Evolutionary conservation across 768 basidiomycete species (phyloP).

Genomic region (Leucogyrophana mollusca): DNA sequence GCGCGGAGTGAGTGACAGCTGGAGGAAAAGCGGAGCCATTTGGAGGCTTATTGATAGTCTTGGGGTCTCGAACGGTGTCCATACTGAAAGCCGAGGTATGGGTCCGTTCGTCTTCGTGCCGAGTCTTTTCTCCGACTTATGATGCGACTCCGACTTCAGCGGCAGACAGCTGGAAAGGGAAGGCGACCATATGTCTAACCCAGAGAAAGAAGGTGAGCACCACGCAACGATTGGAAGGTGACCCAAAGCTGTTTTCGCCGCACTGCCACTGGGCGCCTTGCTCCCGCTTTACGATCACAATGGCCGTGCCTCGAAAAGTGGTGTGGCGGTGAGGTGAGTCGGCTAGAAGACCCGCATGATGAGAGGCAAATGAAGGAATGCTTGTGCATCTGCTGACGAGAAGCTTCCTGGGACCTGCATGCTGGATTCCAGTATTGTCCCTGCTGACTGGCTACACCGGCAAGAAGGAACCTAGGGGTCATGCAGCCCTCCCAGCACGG

Average conservation of each 20-base stretch:
- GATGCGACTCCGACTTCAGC: conserved; percentile 15
- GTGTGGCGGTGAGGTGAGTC: neutral
- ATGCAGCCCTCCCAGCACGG: too few species aligned
- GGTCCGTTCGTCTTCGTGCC: neutral
- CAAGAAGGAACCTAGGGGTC: too few species aligned
- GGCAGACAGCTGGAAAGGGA: conserved; percentile 9
- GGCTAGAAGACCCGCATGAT: too few species aligned
- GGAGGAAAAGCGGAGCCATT: conserved; percentile 12
- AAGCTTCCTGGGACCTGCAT: too few species aligned
- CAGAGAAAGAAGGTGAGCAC: conserved; percentile 1
- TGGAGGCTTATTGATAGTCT: conserved; percentile 21
- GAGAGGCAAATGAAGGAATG: too few species aligned
- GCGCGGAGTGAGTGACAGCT: conserved; percentile 24
- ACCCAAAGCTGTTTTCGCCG: neutral
- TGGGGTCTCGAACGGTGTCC: conserved; percentile 14
- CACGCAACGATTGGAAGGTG: neutral
- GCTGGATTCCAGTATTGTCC: too few species aligned
- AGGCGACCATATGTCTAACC: conserved; percentile 4
- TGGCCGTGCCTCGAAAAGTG: neutral
- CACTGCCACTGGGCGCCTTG: conserved; percentile 7
- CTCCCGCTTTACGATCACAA: neutral
- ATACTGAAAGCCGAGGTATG: conserved; percentile 4
- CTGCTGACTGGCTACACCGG: too few species aligned
- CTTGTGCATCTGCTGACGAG: too few species aligned
- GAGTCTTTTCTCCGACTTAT: conserved; percentile 2